Conservation (phyloP, 345 rosid genomes). For the Kandelia obovata region DNA sequence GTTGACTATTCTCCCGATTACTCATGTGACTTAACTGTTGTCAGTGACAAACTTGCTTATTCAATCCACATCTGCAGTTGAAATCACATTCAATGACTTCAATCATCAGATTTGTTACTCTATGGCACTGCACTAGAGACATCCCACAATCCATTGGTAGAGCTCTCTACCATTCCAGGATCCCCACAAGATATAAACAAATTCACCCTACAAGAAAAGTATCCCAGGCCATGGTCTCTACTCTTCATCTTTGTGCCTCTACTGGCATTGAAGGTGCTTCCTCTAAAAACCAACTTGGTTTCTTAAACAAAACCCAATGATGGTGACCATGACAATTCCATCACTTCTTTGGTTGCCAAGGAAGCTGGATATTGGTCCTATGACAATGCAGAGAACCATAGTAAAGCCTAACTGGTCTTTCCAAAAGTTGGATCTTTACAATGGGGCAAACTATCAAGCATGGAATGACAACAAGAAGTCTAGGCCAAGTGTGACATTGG, state of each 20-base stretch:
- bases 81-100: slow-evolving; percentile 22
- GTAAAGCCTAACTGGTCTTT: slow-evolving; percentile 21
- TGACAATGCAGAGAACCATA: neutral
- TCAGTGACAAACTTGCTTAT: neutral
- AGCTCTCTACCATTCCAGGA: slow-evolving; percentile 17
- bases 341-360: slow-evolving; percentile 22
- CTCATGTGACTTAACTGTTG: neutral
- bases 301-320: slow-evolving; percentile 31
- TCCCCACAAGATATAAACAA: slow-evolving; percentile 13
- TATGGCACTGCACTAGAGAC: slow-evolving; percentile 7
- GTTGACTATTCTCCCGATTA: too few relatives aligned
- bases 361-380: slow-evolving; percentile 31
- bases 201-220: neutral
- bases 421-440: slow-evolving; percentile 26
- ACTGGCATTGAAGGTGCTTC: slow-evolving; percentile 13
- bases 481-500: slow-evolving; percentile 25
- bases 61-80: slow-evolving; percentile 10
- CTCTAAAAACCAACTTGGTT: slow-evolving; percentile 32
- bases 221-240: too few relatives aligned
- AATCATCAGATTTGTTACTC: slow-evolving; percentile 14
- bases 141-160: slow-evolving; percentile 27
- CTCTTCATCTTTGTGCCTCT: slow-evolving; percentile 6
- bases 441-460: slow-evolving; percentile 30
- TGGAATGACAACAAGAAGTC: slow-evolving; percentile 36
- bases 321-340: slow-evolving; percentile 27